Evolutionary conservation across 1,284 basidiomycete genomes (phyloP).

Genomic region (Athelia psychrophila): DNA sequence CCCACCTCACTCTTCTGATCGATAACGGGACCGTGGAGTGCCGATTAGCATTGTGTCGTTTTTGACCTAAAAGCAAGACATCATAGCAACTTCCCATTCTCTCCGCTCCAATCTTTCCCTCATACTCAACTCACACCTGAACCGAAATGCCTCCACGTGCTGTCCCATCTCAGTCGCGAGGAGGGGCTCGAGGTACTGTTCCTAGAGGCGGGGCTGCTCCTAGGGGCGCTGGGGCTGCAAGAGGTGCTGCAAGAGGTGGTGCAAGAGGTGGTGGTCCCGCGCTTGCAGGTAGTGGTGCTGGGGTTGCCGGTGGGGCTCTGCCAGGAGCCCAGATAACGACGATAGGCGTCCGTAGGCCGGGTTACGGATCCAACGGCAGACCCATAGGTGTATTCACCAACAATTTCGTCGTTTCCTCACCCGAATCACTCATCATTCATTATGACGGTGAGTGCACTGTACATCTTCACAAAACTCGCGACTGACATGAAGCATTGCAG

Average conservation of each 20-base stretch:
- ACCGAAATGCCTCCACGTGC: constrained; percentile 37
- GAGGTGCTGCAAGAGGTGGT: constrained; percentile 39
- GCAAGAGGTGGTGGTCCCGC: constrained; percentile 27
- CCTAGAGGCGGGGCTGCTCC: constrained; percentile 22
- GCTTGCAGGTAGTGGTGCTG: constrained; percentile 9
- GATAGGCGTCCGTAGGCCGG: constrained; percentile 63
- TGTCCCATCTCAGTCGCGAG: constrained; percentile 14
- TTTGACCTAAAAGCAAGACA: no score
- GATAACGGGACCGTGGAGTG: no score
- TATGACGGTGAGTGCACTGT: constrained; percentile 59
- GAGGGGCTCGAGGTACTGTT: constrained; percentile 11
- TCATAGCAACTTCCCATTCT: no score
- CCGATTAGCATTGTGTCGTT: no score
- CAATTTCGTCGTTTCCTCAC: constrained; percentile 58
- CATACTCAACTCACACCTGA: neutral
- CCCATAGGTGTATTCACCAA: constrained; percentile 57
- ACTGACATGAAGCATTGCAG: constrained; percentile 28
- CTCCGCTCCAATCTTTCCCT: neutral
- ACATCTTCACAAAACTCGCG: constrained; percentile 5
- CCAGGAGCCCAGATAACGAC: neutral
- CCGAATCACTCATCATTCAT: constrained; percentile 62
- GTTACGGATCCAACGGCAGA: constrained; percentile 56
- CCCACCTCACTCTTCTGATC: no score
- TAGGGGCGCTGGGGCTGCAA: constrained; percentile 22
- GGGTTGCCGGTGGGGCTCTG: constrained; percentile 39